Conservation (phyloP, 2,329 filamentous ascomycete species). For the Penicillium sp. region DNA sequence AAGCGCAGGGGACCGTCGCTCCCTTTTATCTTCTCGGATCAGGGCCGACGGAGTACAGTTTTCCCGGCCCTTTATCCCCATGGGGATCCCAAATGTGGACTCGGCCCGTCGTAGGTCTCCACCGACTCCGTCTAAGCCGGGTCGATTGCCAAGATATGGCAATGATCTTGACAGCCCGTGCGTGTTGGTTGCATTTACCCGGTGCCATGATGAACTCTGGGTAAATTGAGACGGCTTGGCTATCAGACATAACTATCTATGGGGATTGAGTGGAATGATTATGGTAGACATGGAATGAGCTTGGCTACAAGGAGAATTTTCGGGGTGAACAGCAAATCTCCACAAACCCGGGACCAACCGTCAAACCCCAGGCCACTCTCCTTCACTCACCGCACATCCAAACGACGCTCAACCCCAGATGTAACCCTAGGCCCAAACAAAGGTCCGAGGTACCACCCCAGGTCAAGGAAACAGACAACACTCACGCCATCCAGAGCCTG, state of each 20-base stretch:
- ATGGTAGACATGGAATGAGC: no score
- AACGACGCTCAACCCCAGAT: background rate
- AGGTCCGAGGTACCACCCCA: background rate
- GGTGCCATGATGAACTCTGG: background rate
- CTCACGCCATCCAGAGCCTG: background rate
- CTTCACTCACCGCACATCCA: background rate
- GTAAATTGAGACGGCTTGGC: background rate
- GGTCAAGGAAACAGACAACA: background rate
- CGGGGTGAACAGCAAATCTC: background rate
- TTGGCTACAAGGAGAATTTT: background rate
- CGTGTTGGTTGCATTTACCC: background rate
- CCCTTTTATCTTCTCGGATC: conserved; percentile 2
- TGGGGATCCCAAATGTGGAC: background rate
- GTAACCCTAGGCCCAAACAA: background rate
- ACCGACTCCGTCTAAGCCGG: background rate
- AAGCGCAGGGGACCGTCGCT: conserved; percentile 1
- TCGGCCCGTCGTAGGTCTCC: background rate
- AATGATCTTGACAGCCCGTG: background rate
- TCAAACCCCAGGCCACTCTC: background rate
- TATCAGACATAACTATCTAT: background rate
- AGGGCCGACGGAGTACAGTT: background rate
- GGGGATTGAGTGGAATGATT: background rate
- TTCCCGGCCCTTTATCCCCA: conserved; percentile 10
- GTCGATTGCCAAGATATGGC: background rate
- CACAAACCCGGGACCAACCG: background rate